Evolutionary conservation across 345 rosid species (phyloP), one percentile per base, ranked within the genome.

Genomic region (Diplotaxis tenuifolia): DNA sequence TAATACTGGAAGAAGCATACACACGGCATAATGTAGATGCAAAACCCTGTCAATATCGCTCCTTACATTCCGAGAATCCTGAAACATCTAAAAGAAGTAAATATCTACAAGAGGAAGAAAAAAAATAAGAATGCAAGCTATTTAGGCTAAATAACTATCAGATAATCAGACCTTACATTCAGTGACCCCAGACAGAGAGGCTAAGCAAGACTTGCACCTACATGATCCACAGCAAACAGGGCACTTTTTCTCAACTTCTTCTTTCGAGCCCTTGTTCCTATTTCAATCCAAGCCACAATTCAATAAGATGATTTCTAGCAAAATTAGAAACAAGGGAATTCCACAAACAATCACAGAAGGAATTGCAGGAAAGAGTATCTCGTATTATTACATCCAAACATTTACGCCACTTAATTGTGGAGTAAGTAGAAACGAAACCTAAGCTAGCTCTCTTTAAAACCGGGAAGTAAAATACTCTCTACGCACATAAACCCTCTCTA

Each of bases 1-100:
- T 65, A 95, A 65, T 31, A 88, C 81, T 69, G 99, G 98, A 83
- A 95, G 99, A 79, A 95, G 93, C 89, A 87, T 78, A 78, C 96
- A 95, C 75, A 87, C 86, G 79, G 91, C 81, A 74, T 92, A 87
- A 82, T 90, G 99, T 73, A 88, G 84, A 81, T 84, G 80, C 62
- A 90, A 70, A 73, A 92, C 89, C 77, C 85, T 84, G 72, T 84
- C 84, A 62, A 88, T 88, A 72, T 84, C 85, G 73, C 70, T 85
- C 62, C 84, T 85, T 53, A 52, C 85, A 73, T 83, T 81, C 68
- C 81, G 77, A 72, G 72, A 81, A 57, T 75, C 88, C 98, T 94
- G 88, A 58, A 83, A 79, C 70, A 80, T 73, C 31, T n/a, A 62
- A 67, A 42, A 65, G 5, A 40, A 25, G 75, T 34, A 61, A 23